Evolutionary conservation across 192 early-diverging fungal genomes (phyloP), one percentile per base, ranked within the genome.

Genomic region (Backusella parvicylindrica): DNA sequence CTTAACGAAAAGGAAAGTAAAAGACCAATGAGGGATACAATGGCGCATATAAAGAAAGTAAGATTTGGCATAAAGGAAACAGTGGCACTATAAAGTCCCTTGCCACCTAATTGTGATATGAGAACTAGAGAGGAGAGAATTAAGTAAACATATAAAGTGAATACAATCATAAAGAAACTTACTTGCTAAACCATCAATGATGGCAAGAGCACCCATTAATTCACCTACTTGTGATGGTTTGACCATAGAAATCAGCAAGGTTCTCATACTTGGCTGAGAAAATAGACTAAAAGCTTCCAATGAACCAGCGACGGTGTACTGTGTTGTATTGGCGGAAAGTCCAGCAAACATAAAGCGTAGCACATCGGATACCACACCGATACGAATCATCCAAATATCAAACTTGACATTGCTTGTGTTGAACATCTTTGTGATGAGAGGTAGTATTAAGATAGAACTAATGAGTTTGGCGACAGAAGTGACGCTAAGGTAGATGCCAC

Each of bases 331-430:
- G 1, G 70, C 70, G 2, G 81, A 73, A n/a, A 85, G 33, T 8
- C 81, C 85, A 16, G 73, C 77, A 0, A 74, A 32, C 0, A 76
- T 18, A 26, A 81, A 77, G 13, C 77, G 75, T 9, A 70, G 0
- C 0, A 69, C 73, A 43, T 83, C 86, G 35, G 85, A 70, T 0
- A 77, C 2, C 15, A 75, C 74, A 2, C 84, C 84, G 1, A 81
- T 8, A 28, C 87, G 82, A 18, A 88, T 69, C 21, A 84, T 50
- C 87, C 87, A 88, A 18, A 81, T 68, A 36, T 88, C 85, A 38
- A 83, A 80, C 53, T 68, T 75, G 6, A 74, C 31, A 36, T 72
- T 77, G 21, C 38, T 30, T 40, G 76, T 79, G 13, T 75, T 65
- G 38, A 81, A 86, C 0, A 75, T 21, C 49, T 75, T 71, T 4